These are phyloP conservation scores for Epicoccum sorghinum DNA, from an alignment of 2,329 filamentous ascomycete species.

Conservation along the genomic window DNA sequence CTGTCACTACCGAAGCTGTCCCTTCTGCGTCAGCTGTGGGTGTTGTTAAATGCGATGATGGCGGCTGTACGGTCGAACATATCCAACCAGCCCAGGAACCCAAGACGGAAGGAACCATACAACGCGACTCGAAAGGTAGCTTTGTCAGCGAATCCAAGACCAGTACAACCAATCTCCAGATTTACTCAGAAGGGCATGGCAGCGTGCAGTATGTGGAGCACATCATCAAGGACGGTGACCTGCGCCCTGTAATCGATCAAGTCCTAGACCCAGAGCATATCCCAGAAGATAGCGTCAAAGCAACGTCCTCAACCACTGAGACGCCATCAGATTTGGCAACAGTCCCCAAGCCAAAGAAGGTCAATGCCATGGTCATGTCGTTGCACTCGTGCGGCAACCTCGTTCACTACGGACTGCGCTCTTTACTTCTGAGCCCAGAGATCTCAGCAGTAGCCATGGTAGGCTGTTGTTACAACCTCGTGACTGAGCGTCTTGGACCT, in stretches of 20 bases:
- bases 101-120: not conserved
- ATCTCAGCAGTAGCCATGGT: slow-evolving; percentile 94
- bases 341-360: slow-evolving; percentile 39
- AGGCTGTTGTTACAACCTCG: slow-evolving; percentile 96
- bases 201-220: slow-evolving; percentile 80
- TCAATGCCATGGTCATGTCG: slow-evolving; percentile 81
- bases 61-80: slow-evolving; percentile 19
- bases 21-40: not conserved
- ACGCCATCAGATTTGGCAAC: slow-evolving; percentile 33
- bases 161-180: slow-evolving; percentile 42
- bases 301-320: slow-evolving; percentile 25
- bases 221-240: slow-evolving; percentile 73
- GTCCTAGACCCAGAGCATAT: slow-evolving; percentile 57
- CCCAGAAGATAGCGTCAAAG: slow-evolving; percentile 32
- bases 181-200: slow-evolving; percentile 66
- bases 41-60: slow-evolving; percentile 16
- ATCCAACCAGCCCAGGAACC: not conserved
- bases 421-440: slow-evolving; percentile 79
- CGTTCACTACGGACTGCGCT: slow-evolving; percentile 91
- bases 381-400: slow-evolving; percentile 98
- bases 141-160: slow-evolving; percentile 19
- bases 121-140: slow-evolving; percentile 12
- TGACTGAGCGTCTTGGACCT: slow-evolving; percentile 87
- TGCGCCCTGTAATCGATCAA: slow-evolving; percentile 69
- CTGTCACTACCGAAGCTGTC: not conserved